Base-by-base conservation (phyloP, 2,329 filamentous ascomycete genomes). In the Ophiocordyceps sinensis region DNA sequence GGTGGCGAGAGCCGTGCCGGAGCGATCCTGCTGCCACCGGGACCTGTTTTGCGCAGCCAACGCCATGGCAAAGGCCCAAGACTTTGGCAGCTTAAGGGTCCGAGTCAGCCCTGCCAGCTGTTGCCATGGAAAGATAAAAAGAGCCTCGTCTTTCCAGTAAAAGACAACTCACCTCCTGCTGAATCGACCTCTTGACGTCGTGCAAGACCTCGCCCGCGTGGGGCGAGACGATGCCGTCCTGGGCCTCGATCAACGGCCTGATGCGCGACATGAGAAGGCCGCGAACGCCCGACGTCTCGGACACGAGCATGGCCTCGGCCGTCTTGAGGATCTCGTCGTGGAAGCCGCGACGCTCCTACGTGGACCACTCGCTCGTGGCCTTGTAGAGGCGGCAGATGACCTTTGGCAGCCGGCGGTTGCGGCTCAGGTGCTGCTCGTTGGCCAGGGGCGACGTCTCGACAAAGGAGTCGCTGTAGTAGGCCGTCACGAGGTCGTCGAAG, bases 321-420 rank as follows among this genome's bases (percentile, higher is more conserved):
- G 48, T 49, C 29, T 49, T 50, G 15, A 56, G 43, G n/a, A 55
- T 47, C 37, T 56, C 52, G 5, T 55, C 51, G 7, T 52, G 46
- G 36, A 56, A 54, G 1, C 48, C 53, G 8, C 45, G 43, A 13
- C 52, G 46, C 42, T 52, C 49, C 55, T 48, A 53, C 3, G 40
- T 38, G n/a, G 47, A 51, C 53, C 48, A 54, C 28, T 37, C 39
- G 9, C 41, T 32, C 2, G 48, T 42, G 7, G 47, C 43, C 12
- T 42, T 46, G 19, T 49, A 49, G 2, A 55, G 46, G 2, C 50
- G 44, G 1, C 42, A 41, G 23, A 56, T 45, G 6, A 54, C 45
- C 32, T 46, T 45, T 8, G 54, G 51, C 9, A 56, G 46, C 0
- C 53, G 43, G 10, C 49, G 45, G 41, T 52, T 52, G 17, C 53